phyloP scores from a whole-genome alignment of 805 yeast species.

The Candida broadrunensis region DNA sequence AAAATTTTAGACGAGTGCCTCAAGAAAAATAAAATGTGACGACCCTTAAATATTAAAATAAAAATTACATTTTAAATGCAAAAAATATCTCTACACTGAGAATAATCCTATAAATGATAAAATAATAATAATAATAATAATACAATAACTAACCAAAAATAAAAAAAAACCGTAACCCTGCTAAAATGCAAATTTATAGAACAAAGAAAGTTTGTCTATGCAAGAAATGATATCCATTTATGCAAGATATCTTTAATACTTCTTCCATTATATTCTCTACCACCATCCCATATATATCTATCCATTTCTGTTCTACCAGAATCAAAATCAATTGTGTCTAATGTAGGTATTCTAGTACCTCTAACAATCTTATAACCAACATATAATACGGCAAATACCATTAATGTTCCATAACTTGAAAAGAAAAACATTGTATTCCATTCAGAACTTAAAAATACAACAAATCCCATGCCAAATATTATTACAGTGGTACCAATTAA shows the following conservation, averaged over 20 bases:
- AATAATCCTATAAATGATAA: too few relatives aligned
- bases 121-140: too few relatives aligned
- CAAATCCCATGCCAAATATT: slow-evolving; percentile 58
- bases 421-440: slow-evolving; percentile 65
- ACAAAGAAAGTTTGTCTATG: too few relatives aligned
- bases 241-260: slow-evolving; percentile 30
- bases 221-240: slow-evolving; percentile 32
- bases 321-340: slow-evolving; percentile 77
- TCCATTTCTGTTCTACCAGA: slow-evolving; percentile 84
- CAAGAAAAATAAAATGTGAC: too few relatives aligned
- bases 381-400: slow-evolving; percentile 51
- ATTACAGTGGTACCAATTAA: slow-evolving; percentile 50
- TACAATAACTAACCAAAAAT: too few relatives aligned
- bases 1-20: too few relatives aligned
- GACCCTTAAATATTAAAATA: too few relatives aligned
- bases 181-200: too few relatives aligned
- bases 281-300: slow-evolving; percentile 78
- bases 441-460: slow-evolving; percentile 51
- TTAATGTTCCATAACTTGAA: slow-evolving; percentile 60
- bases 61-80: too few relatives aligned
- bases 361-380: slow-evolving; percentile 54
- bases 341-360: slow-evolving; percentile 62
- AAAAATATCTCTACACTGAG: too few relatives aligned
- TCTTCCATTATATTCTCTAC: slow-evolving; percentile 38
- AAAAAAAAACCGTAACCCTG: too few relatives aligned